These are phyloP conservation scores for Trichoderma arundinaceum DNA, from an alignment of 2,329 filamentous ascomycete genomes.

Conservation along the genomic window DNA sequence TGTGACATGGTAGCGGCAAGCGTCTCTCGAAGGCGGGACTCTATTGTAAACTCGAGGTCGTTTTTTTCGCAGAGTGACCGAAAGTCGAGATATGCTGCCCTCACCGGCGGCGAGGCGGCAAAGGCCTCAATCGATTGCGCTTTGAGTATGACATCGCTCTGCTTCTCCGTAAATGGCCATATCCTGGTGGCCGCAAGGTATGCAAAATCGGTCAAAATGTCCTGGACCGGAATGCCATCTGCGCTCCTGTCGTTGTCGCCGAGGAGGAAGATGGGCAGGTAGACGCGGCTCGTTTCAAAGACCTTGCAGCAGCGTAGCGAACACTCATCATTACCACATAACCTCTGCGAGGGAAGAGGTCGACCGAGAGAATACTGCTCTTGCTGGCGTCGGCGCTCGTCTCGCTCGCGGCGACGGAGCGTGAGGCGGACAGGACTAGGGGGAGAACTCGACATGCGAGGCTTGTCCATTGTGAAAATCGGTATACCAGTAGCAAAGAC, in stretches of 20 bases:
- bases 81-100: conserved; percentile 37
- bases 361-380: conserved; percentile 36
- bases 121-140: conserved; percentile 36
- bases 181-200: conserved; percentile 30
- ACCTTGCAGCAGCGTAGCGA: conserved; percentile 29
- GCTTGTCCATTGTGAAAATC: background rate
- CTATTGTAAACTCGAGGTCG: background rate
- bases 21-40: conserved; percentile 1
- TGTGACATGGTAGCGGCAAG: background rate
- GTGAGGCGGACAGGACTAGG: conserved; percentile 14
- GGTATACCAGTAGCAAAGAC: background rate
- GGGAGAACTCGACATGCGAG: background rate
- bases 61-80: background rate
- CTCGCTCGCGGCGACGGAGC: conserved; percentile 34
- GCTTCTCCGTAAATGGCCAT: conserved; percentile 16
- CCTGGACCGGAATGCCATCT: conserved; percentile 25
- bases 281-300: background rate
- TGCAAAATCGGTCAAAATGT: conserved; percentile 36
- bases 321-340: conserved; percentile 36
- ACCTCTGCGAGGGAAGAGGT: conserved; percentile 31
- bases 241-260: conserved; percentile 26
- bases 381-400: conserved; percentile 12
- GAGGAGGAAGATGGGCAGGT: conserved; percentile 14
- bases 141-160: conserved; percentile 31
- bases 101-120: conserved; percentile 38